Conservation (phyloP, 148 eudicot genomes). For the Fagopyrum homotropicum region DNA sequence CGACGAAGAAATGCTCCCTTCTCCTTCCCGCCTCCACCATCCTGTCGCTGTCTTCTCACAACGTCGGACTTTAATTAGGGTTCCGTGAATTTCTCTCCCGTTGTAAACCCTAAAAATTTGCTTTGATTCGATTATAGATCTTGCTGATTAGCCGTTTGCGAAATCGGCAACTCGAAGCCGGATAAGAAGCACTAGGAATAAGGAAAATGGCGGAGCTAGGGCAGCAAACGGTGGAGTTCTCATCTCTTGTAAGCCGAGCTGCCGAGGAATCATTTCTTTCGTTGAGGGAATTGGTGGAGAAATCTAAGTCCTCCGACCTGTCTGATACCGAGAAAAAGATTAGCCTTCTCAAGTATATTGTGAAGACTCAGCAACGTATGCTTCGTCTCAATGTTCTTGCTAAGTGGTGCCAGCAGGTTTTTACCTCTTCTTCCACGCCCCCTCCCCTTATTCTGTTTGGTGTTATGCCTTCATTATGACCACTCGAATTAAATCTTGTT, state of each 20-base stretch:
- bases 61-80: constrained; percentile 2
- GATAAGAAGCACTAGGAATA: neutral
- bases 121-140: neutral
- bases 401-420: constrained; percentile 93
- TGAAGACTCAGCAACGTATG: constrained; percentile 95
- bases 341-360: constrained; percentile 66
- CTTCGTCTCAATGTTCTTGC: constrained; percentile 93
- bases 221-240: constrained; percentile 77
- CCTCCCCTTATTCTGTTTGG: neutral
- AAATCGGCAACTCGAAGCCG: neutral
- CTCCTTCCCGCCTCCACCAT: constrained; percentile 17
- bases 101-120: constrained; percentile 1
- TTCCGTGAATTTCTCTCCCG: neutral
- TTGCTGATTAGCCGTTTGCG: neutral
- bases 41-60: constrained; percentile 31
- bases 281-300: constrained; percentile 80
- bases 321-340: constrained; percentile 95
- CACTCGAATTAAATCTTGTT: neutral
- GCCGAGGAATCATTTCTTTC: constrained; percentile 84
- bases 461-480: neutral
- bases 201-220: constrained; percentile 61
- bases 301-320: constrained; percentile 52
- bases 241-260: constrained; percentile 66
- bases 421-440: neutral
- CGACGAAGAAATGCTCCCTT: neutral